These are phyloP conservation scores for Boletus barrowsii DNA, from an alignment of 768 basidiomycete genomes.

Conservation along the genomic window DNA sequence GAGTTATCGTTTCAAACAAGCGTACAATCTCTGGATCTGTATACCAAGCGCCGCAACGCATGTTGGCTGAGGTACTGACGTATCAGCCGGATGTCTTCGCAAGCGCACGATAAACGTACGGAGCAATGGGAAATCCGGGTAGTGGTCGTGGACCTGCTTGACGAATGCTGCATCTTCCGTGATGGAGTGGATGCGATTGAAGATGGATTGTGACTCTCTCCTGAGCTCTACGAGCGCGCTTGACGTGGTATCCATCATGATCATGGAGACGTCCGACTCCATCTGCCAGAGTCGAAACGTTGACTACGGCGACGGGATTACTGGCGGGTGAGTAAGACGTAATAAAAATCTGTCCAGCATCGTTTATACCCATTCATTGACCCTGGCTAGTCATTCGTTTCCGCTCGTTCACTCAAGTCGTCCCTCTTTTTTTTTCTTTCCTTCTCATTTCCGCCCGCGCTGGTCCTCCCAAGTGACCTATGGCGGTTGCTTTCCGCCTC, in stretches of 20 bases:
- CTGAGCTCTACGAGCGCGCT: constrained; percentile 50
- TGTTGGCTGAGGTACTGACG: constrained; percentile 59
- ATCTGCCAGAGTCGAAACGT: too few relatives aligned
- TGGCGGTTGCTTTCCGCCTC: constrained; percentile 25
- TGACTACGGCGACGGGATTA: too few relatives aligned
- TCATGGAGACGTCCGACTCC: too few relatives aligned
- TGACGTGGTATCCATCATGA: constrained; percentile 2
- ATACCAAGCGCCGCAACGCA: constrained; percentile 95
- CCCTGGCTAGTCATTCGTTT: neutral
- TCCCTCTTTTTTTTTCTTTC: constrained; percentile 13
- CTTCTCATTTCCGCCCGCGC: constrained; percentile 1
- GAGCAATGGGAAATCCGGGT: constrained; percentile 50
- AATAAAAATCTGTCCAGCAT: too few relatives aligned
- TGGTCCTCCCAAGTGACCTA: constrained; percentile 20
- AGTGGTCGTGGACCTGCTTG: constrained; percentile 44
- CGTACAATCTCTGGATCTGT: constrained; percentile 64
- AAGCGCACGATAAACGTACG: constrained; percentile 38
- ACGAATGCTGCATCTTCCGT: constrained; percentile 75
- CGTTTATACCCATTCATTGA: too few relatives aligned
- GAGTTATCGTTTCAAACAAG: neutral
- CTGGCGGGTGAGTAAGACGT: too few relatives aligned
- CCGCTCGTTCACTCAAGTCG: constrained; percentile 8
- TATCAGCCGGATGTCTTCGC: neutral
- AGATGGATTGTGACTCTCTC: constrained; percentile 72
- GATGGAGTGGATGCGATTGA: constrained; percentile 87